Base-by-base conservation (phyloP, 2,329 filamentous ascomycete species). In the Fusarium transvaalense region DNA sequence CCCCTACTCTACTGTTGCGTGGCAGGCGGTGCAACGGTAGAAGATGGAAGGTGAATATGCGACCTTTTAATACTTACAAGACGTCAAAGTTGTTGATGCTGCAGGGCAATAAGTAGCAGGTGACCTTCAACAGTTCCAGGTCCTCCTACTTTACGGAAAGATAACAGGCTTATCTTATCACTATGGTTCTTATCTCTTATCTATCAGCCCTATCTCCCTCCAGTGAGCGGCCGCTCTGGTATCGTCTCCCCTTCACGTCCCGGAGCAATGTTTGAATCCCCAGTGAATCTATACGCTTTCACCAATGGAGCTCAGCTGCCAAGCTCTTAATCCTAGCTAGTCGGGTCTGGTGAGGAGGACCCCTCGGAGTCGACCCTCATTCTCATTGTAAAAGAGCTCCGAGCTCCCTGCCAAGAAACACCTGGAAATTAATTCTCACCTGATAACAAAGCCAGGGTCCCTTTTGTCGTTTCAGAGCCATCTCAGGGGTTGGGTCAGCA, bases 371-470 rank as follows among this genome's bases (percentile, higher is more conserved):
- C 27, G 47, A 50, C 23, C 47, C 23, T 50, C 32, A 27, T 23
- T 17, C 23, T 50, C 32, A 27, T 23, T 17, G 17, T 32, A 50
- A 50, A 25, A 50, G 35, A 39, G 29, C 38, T 23, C 23, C 10
- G 5, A 9, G 3, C n/a, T 31, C 52, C 39, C 41, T 53, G 61
- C 61, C 61, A 64, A 65, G 61, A 47, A 34, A 7, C 23, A 34
- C 27, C 31, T 60, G 46, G 61, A 64, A 53, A 64, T 64, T 64
- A 64, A 29, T 27, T 55, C 29, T 15, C 39, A 31, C 29, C 10
- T 19, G 43, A 31, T 19, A 39, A 23, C 56, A 48, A 62, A 48
- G 23, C 3, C 15, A 46, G 32, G 13, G 47, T 25, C n/a, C 47
- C 25, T 23, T 37, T 19, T 21, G 23, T 34, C n/a, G 37, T 58